A percentile compares a stretch with the other conserved stretches of the same genome.
These are phyloP conservation scores for Aleurites moluccanus DNA, from an alignment of 441 rosid genomes.

Conservation along the genomic window DNA sequence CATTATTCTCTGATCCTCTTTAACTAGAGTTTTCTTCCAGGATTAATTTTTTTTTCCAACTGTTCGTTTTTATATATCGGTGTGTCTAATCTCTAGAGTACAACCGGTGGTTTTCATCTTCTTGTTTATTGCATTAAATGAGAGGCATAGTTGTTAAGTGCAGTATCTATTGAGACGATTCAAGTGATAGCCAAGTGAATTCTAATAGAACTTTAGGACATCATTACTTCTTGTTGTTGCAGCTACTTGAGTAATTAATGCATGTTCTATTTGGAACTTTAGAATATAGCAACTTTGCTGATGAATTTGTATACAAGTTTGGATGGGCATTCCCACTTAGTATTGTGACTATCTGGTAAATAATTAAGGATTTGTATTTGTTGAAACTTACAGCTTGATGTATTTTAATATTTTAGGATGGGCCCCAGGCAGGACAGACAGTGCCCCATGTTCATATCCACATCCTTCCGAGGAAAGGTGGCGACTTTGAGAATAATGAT, in stretches of 20 bases:
- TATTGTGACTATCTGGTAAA: background rate
- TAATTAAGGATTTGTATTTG: background rate
- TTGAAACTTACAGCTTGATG: background rate
- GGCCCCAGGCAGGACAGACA: conserved; percentile 88
- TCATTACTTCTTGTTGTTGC: background rate
- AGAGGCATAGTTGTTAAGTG: background rate
- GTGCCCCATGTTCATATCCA: conserved; percentile 95
- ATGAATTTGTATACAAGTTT: too few relatives aligned
- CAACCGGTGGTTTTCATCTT: background rate
- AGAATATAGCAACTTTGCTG: background rate
- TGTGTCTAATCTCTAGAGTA: background rate
- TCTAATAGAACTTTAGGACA: background rate
- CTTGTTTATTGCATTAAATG: background rate
- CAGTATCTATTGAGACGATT: background rate
- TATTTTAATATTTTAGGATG: conserved; percentile 52
- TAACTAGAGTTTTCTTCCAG: background rate
- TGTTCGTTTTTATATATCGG: background rate
- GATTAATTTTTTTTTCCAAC: background rate
- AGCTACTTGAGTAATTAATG: background rate
- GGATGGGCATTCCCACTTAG: background rate
- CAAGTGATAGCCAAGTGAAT: background rate
- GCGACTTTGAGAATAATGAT: conserved; percentile 86
- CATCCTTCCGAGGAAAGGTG: conserved; percentile 73
- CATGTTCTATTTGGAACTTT: background rate
- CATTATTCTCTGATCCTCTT: background rate